These are phyloP conservation scores for Heliamphora pulchella DNA, from an alignment of 179 eudicot species.

Conservation along the genomic window DNA sequence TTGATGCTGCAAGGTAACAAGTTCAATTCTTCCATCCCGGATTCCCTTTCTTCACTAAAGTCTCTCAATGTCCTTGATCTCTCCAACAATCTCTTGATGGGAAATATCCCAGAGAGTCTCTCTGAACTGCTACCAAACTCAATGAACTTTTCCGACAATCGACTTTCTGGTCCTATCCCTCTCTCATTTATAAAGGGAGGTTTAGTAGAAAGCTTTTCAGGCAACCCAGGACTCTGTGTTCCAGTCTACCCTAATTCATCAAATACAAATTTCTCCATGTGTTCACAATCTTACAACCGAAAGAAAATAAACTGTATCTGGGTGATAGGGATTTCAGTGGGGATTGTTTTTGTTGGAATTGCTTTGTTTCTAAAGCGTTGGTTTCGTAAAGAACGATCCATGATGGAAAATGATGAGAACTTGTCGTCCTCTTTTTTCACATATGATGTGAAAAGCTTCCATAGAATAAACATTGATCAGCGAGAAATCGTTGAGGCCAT, in stretches of 20 bases:
- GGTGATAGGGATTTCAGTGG: constrained; percentile 51
- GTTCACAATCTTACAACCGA: constrained; percentile 31
- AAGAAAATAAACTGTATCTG: constrained; percentile 53
- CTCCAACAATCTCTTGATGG: constrained; percentile 59
- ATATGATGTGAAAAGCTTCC: constrained; percentile 78
- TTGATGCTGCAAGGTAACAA: constrained; percentile 58
- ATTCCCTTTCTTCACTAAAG: constrained; percentile 49
- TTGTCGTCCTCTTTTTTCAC: constrained; percentile 63
- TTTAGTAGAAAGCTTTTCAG: constrained; percentile 61
- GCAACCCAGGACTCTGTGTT: constrained; percentile 74
- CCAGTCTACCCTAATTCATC: constrained; percentile 40
- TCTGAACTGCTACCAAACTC: constrained; percentile 62
- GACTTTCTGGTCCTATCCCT: constrained; percentile 79
- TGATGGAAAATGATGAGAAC: constrained; percentile 44
- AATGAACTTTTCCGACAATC: constrained; percentile 73
- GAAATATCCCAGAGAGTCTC: constrained; percentile 61
- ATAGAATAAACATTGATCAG: constrained; percentile 64
- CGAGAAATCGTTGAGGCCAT: constrained; percentile 60
- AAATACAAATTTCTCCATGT: constrained; percentile 46
- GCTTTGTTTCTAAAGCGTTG: constrained; percentile 56
- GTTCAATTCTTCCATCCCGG: constrained; percentile 65
- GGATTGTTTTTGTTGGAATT: constrained; percentile 47
- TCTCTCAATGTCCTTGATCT: constrained; percentile 72
- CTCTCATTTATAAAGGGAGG: constrained; percentile 53
- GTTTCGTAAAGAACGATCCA: constrained; percentile 40